Conservation (phyloP, 139 green algal genomes). For the Volvox africanus region DNA sequence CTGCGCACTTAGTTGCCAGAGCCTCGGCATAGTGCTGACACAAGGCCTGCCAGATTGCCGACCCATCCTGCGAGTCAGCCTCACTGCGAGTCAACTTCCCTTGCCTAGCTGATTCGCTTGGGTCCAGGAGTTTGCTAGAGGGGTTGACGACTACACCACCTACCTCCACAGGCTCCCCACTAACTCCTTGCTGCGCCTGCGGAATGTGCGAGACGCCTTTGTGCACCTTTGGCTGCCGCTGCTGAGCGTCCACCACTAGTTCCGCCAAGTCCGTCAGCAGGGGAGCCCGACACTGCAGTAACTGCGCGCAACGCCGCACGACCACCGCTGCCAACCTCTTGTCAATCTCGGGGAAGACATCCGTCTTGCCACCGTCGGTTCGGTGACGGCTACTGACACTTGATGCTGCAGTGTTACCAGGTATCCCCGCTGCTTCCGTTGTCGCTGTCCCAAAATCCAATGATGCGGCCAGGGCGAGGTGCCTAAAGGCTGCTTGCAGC, state of each 20-base stretch:
- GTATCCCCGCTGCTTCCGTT: too few species aligned
- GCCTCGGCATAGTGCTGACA: background rate
- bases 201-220: too few species aligned
- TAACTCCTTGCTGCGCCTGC: background rate
- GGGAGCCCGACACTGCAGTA: background rate
- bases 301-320: background rate
- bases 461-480: background rate
- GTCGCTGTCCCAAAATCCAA: too few species aligned
- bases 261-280: constrained; percentile 10
- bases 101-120: too few species aligned
- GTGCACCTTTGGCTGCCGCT: background rate
- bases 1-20: background rate
- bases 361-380: background rate
- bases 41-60: background rate
- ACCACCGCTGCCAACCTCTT: constrained; percentile 1
- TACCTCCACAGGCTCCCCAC: background rate
- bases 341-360: too few species aligned
- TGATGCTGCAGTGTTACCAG: too few species aligned
- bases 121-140: too few species aligned
- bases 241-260: background rate
- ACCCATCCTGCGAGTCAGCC: too few species aligned
- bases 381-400: background rate
- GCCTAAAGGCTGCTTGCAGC: background rate
- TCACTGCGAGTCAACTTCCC: too few species aligned
- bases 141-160: too few species aligned